These are phyloP conservation scores for Medicago arabica DNA, from an alignment of 306 rosid genomes.

Conservation along the genomic window DNA sequence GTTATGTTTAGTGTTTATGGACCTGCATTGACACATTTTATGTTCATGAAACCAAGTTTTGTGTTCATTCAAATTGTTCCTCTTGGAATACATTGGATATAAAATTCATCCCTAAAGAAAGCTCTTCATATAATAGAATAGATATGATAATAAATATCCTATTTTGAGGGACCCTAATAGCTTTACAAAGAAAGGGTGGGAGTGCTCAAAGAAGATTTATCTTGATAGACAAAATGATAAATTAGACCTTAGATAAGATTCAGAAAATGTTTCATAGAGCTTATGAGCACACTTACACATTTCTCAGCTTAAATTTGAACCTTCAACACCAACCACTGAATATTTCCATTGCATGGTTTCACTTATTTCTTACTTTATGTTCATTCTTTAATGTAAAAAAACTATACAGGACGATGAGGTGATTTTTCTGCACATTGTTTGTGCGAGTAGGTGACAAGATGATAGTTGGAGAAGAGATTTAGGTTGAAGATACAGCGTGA, in stretches of 20 bases:
- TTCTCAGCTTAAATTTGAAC: slow-evolving; percentile 43
- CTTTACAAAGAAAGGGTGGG: slow-evolving; percentile 77
- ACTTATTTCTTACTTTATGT: not conserved
- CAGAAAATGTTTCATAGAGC: slow-evolving; percentile 65
- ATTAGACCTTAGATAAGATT: slow-evolving; percentile 74
- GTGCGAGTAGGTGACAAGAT: too few relatives aligned
- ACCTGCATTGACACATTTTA: slow-evolving; percentile 92
- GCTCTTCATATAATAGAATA: slow-evolving; percentile 58
- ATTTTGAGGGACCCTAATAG: slow-evolving; percentile 71
- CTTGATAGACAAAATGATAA: slow-evolving; percentile 84
- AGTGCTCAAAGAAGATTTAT: slow-evolving; percentile 84
- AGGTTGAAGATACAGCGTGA: too few relatives aligned
- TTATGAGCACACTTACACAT: slow-evolving; percentile 46
- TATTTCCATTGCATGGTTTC: slow-evolving; percentile 17
- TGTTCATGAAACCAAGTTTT: slow-evolving; percentile 74
- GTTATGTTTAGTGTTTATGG: slow-evolving; percentile 95
- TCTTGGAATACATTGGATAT: slow-evolving; percentile 76
- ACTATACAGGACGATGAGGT: not conserved
- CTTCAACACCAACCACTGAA: slow-evolving; percentile 44
- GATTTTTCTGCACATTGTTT: too few relatives aligned
- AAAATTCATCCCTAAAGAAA: slow-evolving; percentile 71
- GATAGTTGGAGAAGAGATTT: too few relatives aligned
- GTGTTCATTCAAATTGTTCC: slow-evolving; percentile 89
- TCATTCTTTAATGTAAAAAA: slow-evolving; percentile 31
- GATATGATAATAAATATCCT: slow-evolving; percentile 61